Percentiles rank a stretch among this genome's conserved stretches.
Conservation (phyloP, 129 eudicot genomes). For the Silybum marianum region DNA sequence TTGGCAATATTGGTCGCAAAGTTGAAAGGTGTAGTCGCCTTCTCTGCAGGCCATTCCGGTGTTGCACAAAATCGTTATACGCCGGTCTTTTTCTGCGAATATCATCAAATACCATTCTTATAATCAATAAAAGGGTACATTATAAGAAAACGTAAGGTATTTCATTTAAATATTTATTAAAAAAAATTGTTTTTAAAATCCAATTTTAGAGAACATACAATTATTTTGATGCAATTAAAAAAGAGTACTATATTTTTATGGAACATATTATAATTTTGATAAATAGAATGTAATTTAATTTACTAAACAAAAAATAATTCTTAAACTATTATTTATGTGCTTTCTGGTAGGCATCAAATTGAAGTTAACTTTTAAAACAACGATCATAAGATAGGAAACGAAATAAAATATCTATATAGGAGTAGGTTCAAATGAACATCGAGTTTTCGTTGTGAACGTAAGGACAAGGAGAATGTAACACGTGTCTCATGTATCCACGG, state of each 20-base stretch:
- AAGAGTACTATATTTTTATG: not conserved
- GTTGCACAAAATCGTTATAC: not conserved
- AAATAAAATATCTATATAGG: no score
- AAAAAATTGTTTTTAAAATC: no score
- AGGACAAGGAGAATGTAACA: no score
- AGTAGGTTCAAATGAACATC: no score
- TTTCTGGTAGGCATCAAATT: not conserved
- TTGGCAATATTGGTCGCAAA: not conserved
- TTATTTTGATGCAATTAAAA: not conserved
- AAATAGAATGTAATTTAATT: not conserved
- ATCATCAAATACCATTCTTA: not conserved
- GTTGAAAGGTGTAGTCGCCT: not conserved
- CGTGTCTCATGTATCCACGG: no score
- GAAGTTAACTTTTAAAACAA: not conserved
- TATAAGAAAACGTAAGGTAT: not conserved
- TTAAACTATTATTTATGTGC: not conserved
- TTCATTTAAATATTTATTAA: no score
- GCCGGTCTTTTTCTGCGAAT: not conserved
- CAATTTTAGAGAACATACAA: not conserved
- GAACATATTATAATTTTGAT: not conserved
- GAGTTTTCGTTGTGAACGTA: no score
- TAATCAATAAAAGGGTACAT: not conserved
- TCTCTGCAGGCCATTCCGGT: not conserved
- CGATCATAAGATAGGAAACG: not conserved
- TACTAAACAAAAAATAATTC: not conserved